Conservation (phyloP, 352 stramenopile species). For the Globisporangium iwayamae region DNA sequence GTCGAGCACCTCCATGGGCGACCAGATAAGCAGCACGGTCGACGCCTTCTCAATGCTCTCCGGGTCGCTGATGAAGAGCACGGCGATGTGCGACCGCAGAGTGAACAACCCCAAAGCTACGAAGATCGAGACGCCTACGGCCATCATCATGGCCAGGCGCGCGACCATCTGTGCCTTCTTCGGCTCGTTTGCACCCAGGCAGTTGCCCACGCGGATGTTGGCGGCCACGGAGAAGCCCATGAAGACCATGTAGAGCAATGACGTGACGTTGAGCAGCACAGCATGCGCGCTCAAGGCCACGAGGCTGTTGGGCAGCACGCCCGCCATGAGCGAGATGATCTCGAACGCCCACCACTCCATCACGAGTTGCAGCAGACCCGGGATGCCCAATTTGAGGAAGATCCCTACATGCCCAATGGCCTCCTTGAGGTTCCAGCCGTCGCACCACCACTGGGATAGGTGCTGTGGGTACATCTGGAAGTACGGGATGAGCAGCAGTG, state of each 20-base stretch:
- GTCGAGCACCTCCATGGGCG: constrained; percentile 36
- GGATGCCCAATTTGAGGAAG: constrained; percentile 48
- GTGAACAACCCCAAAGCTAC: constrained; percentile 2
- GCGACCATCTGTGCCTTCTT: constrained; percentile 16
- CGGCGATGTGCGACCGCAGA: constrained; percentile 6
- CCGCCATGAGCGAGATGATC: constrained; percentile 48
- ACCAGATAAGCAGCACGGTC: constrained; percentile 26
- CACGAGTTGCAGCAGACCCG: constrained; percentile 52
- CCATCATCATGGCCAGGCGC: constrained; percentile 12
- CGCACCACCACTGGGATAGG: constrained; percentile 37
- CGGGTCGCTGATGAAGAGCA: constrained; percentile 29
- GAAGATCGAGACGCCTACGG: neutral
- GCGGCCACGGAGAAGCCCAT: constrained; percentile 44
- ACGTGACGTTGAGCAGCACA: constrained; percentile 60
- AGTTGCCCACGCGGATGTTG: constrained; percentile 52
- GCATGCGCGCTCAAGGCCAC: constrained; percentile 57
- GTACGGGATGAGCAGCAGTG: constrained; percentile 47
- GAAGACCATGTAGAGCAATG: constrained; percentile 64
- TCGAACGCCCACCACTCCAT: constrained; percentile 75
- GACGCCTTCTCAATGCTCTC: constrained; percentile 23
- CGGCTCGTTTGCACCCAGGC: constrained; percentile 17
- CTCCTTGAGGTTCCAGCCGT: constrained; percentile 35
- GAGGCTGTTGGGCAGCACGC: constrained; percentile 45
- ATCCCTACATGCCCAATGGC: constrained; percentile 29
- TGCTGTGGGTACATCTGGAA: constrained; percentile 39